Base-by-base conservation (phyloP, 2,329 filamentous ascomycete genomes). In the Trichocomaceae sp. region DNA sequence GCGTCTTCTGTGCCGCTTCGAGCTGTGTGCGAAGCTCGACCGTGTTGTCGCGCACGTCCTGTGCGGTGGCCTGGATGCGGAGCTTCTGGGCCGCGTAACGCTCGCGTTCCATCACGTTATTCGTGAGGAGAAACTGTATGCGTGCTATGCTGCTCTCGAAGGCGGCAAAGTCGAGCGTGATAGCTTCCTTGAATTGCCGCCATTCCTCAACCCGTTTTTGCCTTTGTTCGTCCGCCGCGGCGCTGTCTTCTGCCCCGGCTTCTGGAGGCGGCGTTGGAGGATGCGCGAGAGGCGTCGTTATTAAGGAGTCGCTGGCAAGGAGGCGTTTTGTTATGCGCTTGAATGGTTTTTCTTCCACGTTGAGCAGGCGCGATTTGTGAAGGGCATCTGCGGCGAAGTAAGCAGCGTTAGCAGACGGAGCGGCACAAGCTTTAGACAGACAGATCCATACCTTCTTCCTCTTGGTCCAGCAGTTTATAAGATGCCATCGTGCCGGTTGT, bases 321-420 rank as follows among this genome's bases (percentile, higher is more conserved):
- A 97, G 82, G 31, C 88, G 86, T 72, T 90, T 90, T 20, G 88
- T 88, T 57, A 96, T 84, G 58, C 91, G 86, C 70, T 89, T 89
- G 76, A 95, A 96, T 0, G 90, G 90, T 56, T 90, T 90, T 67
- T 95, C 89, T 76, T 97, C 92, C 58, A 96, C 86, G 60, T 88
- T 88, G 37, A 96, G 81, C 3, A 96, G 86, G 42, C 92, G 88
- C 29, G 82, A 81, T 66, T 91, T 92, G 76, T 96, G 92, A 37
- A 96, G 84, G 60, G 90, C 85, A 69, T 90, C 86, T 84, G 63
- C 42, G 55, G 47, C 7, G 3, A 10, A 54, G 29, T 26, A 10
- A 54, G 29, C 2, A 2, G 15, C 17, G 46, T 53, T 42, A 51
- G 29, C 17, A 50, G 22, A 33, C 58, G 66, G 23, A 59, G 65